Conservation (phyloP, 2,329 filamentous ascomycete genomes). For the Neoascochyta sp. region DNA sequence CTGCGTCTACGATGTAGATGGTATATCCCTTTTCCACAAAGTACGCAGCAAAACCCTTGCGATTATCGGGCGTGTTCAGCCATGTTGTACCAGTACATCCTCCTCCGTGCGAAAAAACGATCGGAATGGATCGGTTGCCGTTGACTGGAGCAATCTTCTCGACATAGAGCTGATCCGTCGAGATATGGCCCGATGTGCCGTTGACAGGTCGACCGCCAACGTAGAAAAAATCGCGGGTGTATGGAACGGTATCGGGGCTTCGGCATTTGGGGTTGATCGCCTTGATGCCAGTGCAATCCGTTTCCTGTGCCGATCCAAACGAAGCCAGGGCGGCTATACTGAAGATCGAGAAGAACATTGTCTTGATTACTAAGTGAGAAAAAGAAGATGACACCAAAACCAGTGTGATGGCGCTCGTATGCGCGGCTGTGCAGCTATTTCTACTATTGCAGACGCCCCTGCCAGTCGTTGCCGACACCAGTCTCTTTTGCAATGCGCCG, state of each 20-base stretch:
- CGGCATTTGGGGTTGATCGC: constrained; percentile 7
- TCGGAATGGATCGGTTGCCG: constrained; percentile 3
- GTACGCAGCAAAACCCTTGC: constrained; percentile 7
- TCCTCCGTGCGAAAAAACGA: constrained; percentile 16
- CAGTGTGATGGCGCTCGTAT: not conserved
- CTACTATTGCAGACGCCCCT: not conserved
- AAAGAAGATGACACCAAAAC: not conserved
- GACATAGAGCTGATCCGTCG: constrained; percentile 10
- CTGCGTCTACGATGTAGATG: constrained; percentile 7
- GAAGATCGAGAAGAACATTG: constrained; percentile 1
- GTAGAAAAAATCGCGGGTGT: constrained; percentile 13
- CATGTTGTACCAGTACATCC: constrained; percentile 8
- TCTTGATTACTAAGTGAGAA: not conserved
- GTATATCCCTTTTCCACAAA: constrained; percentile 8
- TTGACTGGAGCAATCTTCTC: constrained; percentile 6
- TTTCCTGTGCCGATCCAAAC: not conserved
- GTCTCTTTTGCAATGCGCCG: not conserved
- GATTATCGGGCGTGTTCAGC: constrained; percentile 3
- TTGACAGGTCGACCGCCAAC: constrained; percentile 12
- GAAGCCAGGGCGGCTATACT: not conserved
- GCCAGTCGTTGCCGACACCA: too few species aligned
- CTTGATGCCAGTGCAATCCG: constrained; percentile 5
- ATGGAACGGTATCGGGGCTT: constrained; percentile 8
- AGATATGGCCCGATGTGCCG: constrained; percentile 6
- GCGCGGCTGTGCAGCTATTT: not conserved